Evolutionary conservation across 23 red algal genomes (phyloP).

Genomic region (Gracilaria domingensis): DNA sequence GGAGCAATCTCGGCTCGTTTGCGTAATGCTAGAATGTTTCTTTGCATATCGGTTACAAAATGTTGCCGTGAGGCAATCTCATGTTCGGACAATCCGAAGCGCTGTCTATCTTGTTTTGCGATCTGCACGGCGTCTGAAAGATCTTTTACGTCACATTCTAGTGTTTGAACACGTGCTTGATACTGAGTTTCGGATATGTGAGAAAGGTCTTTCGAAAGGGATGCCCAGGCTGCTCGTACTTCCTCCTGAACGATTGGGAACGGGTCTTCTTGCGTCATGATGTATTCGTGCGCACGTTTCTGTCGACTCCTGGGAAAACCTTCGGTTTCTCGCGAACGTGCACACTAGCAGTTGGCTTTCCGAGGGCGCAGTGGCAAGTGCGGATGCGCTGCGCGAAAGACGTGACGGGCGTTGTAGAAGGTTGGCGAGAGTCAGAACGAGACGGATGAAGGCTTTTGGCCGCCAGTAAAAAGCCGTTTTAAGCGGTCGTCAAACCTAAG

Average conservation of each 20-base stretch:
- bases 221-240: slow-evolving; percentile 38
- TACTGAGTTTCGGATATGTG: slow-evolving; percentile 29
- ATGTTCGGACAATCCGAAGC: slow-evolving; percentile 38
- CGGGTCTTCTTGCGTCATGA: slow-evolving; percentile 54
- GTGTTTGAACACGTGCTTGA: slow-evolving; percentile 20
- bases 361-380: too few species aligned
- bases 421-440: too few species aligned
- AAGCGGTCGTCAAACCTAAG: too few species aligned
- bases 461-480: too few species aligned
- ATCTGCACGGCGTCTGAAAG: slow-evolving; percentile 51
- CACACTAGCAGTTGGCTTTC: too few species aligned
- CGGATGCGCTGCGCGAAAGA: too few species aligned
- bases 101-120: slow-evolving; percentile 29
- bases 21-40: slow-evolving; percentile 1
- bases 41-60: slow-evolving; percentile 49
- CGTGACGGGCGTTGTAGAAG: too few species aligned
- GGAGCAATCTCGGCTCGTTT: neutral
- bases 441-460: too few species aligned
- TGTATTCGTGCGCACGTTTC: neutral
- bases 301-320: too few species aligned
- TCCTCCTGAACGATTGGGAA: slow-evolving; percentile 63
- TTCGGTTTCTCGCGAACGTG: neutral
- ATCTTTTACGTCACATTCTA: slow-evolving; percentile 68
- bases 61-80: slow-evolving; percentile 39
- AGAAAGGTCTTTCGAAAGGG: slow-evolving; percentile 30